Evolutionary conservation across 148 eudicot genomes (phyloP).

Genomic region (Beta vulgaris): DNA sequence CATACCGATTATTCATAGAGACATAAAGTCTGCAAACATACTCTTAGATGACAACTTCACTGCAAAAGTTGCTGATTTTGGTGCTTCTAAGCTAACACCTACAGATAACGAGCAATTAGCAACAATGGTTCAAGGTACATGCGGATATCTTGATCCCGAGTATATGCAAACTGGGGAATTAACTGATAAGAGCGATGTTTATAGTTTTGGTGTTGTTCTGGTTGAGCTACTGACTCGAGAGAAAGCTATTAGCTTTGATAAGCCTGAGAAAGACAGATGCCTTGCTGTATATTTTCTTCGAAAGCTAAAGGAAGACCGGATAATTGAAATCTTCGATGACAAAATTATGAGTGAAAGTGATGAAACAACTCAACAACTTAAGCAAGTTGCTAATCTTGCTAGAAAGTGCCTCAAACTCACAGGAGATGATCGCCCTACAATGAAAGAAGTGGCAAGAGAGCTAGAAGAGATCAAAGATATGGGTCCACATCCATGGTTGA

Average conservation of each 20-base stretch:
- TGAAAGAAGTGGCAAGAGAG: conserved; percentile 28
- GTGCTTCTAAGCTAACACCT: conserved; percentile 20
- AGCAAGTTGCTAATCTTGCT: conserved; percentile 24
- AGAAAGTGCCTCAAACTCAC: conserved; percentile 17
- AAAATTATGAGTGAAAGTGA: conserved; percentile 9
- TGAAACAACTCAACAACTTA: conserved; percentile 12
- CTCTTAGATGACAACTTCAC: conserved; percentile 23
- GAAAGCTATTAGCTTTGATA: conserved; percentile 3
- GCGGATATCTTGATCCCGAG: conserved; percentile 24
- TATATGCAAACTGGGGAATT: conserved; percentile 23
- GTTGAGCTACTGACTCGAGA: conserved; percentile 20
- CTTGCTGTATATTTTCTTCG: conserved; percentile 15
- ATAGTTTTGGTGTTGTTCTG: conserved; percentile 26
- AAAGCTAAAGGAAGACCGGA: conserved; percentile 17
- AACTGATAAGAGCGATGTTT: conserved; percentile 29
- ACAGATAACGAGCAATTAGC: conserved; percentile 16
- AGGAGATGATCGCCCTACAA: conserved; percentile 28
- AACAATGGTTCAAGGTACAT: conserved; percentile 24
- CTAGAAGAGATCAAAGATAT: conserved; percentile 20
- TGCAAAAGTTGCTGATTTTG: conserved; percentile 29
- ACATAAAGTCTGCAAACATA: conserved; percentile 22
- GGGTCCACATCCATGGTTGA: conserved; percentile 14
- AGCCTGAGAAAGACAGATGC: conserved; percentile 9
- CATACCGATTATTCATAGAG: conserved; percentile 25
- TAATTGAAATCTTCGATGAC: conserved; percentile 18